Conservation (phyloP, 2,329 filamentous ascomycete genomes). For the Orbilia quercus region DNA sequence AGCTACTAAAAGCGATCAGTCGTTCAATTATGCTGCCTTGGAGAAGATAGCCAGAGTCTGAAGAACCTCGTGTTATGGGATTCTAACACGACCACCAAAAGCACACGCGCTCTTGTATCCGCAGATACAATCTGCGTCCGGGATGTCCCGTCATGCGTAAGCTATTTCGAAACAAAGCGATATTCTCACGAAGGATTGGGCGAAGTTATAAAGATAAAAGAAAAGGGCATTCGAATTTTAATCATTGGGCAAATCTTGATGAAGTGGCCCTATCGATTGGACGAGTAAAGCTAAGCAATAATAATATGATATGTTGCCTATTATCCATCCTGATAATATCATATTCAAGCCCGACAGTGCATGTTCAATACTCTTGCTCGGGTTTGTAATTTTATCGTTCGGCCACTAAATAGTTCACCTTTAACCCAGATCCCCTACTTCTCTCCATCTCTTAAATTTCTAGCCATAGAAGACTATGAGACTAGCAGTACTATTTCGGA, state of each 20-base stretch:
- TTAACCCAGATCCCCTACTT: neutral
- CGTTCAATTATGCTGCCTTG: neutral
- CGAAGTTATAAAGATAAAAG: neutral
- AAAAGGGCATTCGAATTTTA: neutral
- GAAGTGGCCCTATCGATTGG: neutral
- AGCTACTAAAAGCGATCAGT: neutral
- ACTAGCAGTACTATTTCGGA: neutral
- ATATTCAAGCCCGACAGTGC: too few relatives aligned
- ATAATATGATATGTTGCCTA: neutral
- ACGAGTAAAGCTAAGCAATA: neutral
- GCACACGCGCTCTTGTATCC: too few relatives aligned
- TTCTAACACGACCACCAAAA: too few relatives aligned
- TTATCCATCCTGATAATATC: too few relatives aligned
- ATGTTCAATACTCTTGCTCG: too few relatives aligned
- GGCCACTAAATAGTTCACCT: too few relatives aligned
- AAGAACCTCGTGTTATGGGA: neutral
- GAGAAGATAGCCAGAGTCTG: neutral
- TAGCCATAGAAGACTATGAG: neutral
- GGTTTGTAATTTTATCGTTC: too few relatives aligned
- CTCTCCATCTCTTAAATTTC: slow-evolving; percentile 1
- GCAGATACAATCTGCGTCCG: too few relatives aligned
- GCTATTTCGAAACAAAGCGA: neutral
- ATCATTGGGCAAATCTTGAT: neutral
- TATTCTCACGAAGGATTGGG: neutral
- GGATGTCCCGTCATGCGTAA: too few relatives aligned